Conservation (phyloP, 148 eudicot genomes). For the Heliosperma pusillum region DNA sequence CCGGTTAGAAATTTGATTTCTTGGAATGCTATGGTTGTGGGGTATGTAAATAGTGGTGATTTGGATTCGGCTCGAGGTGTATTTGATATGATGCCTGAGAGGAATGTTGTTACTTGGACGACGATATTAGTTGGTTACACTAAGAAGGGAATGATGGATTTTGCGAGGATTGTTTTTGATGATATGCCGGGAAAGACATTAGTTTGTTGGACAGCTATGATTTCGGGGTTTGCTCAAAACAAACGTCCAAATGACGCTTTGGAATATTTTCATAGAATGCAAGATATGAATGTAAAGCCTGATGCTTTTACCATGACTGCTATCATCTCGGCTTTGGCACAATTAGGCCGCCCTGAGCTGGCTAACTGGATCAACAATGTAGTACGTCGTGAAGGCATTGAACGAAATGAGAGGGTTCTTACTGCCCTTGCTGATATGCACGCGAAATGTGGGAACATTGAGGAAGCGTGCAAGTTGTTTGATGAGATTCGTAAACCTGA, state of each 20-base stretch:
- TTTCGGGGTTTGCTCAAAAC: conserved; percentile 35
- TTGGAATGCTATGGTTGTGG: conserved; percentile 50
- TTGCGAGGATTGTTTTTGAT: conserved; percentile 28
- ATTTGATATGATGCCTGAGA: conserved; percentile 32
- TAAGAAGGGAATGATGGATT: conserved; percentile 35
- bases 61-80: conserved; percentile 27
- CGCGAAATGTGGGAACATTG: conserved; percentile 46
- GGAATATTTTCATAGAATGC: conserved; percentile 29
- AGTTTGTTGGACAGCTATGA: conserved; percentile 46
- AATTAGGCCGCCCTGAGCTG: conserved; percentile 35
- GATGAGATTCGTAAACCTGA: conserved; percentile 33
- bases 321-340: conserved; percentile 37
- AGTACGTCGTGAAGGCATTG: conserved; percentile 21
- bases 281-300: conserved; percentile 27
- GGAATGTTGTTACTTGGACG: conserved; percentile 41
- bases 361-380: conserved; percentile 33
- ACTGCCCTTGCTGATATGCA: conserved; percentile 43
- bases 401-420: conserved; percentile 35
- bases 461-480: conserved; percentile 36
- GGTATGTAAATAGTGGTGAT: conserved; percentile 35
- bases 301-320: conserved; percentile 41
- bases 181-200: conserved; percentile 38
- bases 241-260: conserved; percentile 35
- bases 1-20: conserved; percentile 33
- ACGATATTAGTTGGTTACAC: conserved; percentile 42